These are phyloP conservation scores for Phytopythium delawarense DNA, from an alignment of 352 stramenopile genomes.

Conservation along the genomic window DNA sequence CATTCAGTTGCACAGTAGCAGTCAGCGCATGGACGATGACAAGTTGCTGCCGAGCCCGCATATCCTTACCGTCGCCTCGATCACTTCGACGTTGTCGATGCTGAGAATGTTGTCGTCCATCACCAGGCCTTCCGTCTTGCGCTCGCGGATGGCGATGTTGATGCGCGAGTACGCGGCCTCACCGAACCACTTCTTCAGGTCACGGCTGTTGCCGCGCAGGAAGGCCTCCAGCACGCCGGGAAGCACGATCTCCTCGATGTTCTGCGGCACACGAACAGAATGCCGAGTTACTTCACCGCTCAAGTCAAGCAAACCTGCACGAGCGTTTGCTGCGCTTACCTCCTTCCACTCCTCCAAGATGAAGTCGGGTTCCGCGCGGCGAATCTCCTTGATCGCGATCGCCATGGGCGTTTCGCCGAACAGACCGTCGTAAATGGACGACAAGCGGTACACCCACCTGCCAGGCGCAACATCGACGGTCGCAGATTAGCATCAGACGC, in stretches of 20 bases:
- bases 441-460: slow-evolving; percentile 95
- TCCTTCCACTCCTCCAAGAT: slow-evolving; percentile 95
- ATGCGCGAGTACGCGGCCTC: slow-evolving; percentile 95
- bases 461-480: neutral
- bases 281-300: neutral
- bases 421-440: slow-evolving; percentile 97
- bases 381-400: slow-evolving; percentile 93
- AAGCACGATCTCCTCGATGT: slow-evolving; percentile 93
- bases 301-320: neutral
- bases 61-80: slow-evolving; percentile 82
- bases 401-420: slow-evolving; percentile 96
- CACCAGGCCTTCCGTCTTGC: slow-evolving; percentile 91
- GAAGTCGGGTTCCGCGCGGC: slow-evolving; percentile 95
- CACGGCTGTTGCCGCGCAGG: slow-evolving; percentile 91
- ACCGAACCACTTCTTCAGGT: slow-evolving; percentile 95
- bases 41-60: neutral
- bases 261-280: slow-evolving; percentile 17
- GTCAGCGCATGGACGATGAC: slow-evolving; percentile 12
- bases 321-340: slow-evolving; percentile 26
- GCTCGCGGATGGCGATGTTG: slow-evolving; percentile 91
- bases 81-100: slow-evolving; percentile 97
- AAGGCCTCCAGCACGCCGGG: slow-evolving; percentile 95
- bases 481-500: neutral
- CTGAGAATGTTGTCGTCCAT: slow-evolving; percentile 96
- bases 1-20: neutral